A percentile compares a stretch with the other conserved stretches of the same genome.
Conservation (phyloP, 129 eudicot species). For the Helichrysum umbraculigerum region DNA sequence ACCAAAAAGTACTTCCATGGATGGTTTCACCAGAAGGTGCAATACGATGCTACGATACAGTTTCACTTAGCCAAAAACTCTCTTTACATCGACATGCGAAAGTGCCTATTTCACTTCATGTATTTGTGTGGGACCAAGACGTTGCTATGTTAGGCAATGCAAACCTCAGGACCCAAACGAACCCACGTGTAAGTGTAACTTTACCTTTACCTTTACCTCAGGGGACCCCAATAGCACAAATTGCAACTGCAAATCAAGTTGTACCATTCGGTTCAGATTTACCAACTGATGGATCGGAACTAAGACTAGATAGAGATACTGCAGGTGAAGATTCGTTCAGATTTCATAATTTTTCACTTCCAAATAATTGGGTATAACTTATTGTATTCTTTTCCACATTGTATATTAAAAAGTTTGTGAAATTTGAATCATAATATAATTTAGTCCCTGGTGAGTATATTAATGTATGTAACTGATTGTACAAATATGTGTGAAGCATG, state of each 20-base stretch:
- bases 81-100: slow-evolving; percentile 77
- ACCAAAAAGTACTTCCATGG: slow-evolving; percentile 92
- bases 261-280: slow-evolving; percentile 22
- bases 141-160: slow-evolving; percentile 41
- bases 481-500: background rate
- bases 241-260: slow-evolving; percentile 38
- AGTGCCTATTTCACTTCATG: slow-evolving; percentile 59
- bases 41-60: slow-evolving; percentile 76
- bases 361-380: slow-evolving; percentile 60
- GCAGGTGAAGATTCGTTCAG: slow-evolving; percentile 80
- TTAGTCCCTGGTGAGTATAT: background rate
- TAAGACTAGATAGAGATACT: slow-evolving; percentile 54
- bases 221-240: slow-evolving; percentile 33
- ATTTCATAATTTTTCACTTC: slow-evolving; percentile 60
- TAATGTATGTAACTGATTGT: background rate
- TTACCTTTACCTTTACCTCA: slow-evolving; percentile 35
- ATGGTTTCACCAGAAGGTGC: slow-evolving; percentile 83
- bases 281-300: slow-evolving; percentile 18
- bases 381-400: background rate
- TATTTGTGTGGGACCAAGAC: slow-evolving; percentile 62
- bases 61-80: slow-evolving; percentile 88
- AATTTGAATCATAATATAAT: background rate
- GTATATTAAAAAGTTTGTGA: background rate
- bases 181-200: slow-evolving; percentile 30
- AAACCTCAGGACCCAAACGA: slow-evolving; percentile 40